These are phyloP conservation scores for Epichloe baconii DNA, from an alignment of 2,329 filamentous ascomycete species.

Conservation along the genomic window DNA sequence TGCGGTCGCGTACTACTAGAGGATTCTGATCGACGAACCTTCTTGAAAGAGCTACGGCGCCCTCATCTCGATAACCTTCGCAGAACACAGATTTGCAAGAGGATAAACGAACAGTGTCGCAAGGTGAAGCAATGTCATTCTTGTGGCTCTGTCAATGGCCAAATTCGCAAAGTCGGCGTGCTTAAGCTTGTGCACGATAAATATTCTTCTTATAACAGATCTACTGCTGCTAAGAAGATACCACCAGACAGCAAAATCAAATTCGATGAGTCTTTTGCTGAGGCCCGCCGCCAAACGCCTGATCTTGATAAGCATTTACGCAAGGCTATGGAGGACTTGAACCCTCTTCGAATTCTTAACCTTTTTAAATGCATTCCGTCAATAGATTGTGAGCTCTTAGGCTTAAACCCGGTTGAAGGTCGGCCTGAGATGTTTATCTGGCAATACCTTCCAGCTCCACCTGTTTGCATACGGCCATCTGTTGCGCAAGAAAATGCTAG, in stretches of 20 bases:
- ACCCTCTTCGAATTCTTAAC: conserved; percentile 77
- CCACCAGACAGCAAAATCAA: conserved; percentile 68
- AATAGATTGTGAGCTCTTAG: conserved; percentile 80
- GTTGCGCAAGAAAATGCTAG: conserved; percentile 87
- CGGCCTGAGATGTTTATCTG: conserved; percentile 95
- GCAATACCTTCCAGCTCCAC: conserved; percentile 90
- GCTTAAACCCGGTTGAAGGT: conserved; percentile 74
- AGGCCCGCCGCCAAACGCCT: conserved; percentile 62
- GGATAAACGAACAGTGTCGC: conserved; percentile 76
- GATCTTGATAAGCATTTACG: conserved; percentile 85
- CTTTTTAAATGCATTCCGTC: conserved; percentile 80
- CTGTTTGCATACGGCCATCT: conserved; percentile 85
- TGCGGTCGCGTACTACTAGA: conserved; percentile 75
- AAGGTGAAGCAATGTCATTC: conserved; percentile 75
- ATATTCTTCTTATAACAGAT: conserved; percentile 77
- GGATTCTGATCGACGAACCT: conserved; percentile 64
- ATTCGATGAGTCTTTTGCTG: conserved; percentile 76
- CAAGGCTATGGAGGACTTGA: conserved; percentile 89
- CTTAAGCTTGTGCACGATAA: conserved; percentile 92
- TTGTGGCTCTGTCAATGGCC: conserved; percentile 74
- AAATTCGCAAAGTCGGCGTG: conserved; percentile 83
- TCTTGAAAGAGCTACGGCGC: conserved; percentile 66
- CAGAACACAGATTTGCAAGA: conserved; percentile 72
- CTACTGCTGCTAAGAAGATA: conserved; percentile 72
- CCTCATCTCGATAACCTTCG: conserved; percentile 79